A percentile compares a stretch with the other conserved stretches of the same genome.
Conservation (phyloP, 2,329 filamentous ascomycete genomes). For the Sporothrix mexicana region DNA sequence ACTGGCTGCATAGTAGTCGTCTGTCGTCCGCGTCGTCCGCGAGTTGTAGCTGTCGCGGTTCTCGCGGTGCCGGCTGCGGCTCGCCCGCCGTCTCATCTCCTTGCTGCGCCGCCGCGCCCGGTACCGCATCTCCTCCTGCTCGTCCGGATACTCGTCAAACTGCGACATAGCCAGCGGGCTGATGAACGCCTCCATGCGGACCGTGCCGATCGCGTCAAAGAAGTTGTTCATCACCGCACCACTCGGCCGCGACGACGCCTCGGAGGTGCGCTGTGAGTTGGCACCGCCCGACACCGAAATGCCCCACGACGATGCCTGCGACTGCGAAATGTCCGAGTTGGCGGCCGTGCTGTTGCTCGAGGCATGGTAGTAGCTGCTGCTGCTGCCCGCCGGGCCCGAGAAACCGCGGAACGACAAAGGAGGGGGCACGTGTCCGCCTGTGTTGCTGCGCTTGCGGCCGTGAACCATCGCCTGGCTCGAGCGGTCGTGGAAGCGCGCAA, state of each 20-base stretch:
- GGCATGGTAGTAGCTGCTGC: slow-evolving; percentile 51
- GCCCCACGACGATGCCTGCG: slow-evolving; percentile 54
- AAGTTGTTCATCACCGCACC: slow-evolving; percentile 59
- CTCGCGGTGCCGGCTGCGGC: slow-evolving; percentile 60
- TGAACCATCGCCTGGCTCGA: slow-evolving; percentile 60
- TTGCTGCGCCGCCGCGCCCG: slow-evolving; percentile 60
- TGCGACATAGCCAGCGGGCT: slow-evolving; percentile 58
- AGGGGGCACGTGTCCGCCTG: slow-evolving; percentile 73
- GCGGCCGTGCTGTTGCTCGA: slow-evolving; percentile 63
- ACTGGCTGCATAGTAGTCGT: slow-evolving; percentile 57
- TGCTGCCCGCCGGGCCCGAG: slow-evolving; percentile 59
- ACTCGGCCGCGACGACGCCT: slow-evolving; percentile 58
- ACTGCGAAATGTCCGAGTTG: slow-evolving; percentile 60
- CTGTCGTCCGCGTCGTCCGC: slow-evolving; percentile 53
- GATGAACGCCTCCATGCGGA: slow-evolving; percentile 98
- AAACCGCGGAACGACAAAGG: slow-evolving; percentile 80
- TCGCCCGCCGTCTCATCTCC: slow-evolving; percentile 58
- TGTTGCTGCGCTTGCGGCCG: slow-evolving; percentile 87
- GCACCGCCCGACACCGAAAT: slow-evolving; percentile 35
- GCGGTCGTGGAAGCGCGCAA: slow-evolving; percentile 67
- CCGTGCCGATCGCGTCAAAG: slow-evolving; percentile 86
- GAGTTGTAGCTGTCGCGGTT: slow-evolving; percentile 59
- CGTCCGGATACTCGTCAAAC: slow-evolving; percentile 55
- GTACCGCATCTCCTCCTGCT: slow-evolving; percentile 57
- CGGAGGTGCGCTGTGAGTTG: slow-evolving; percentile 58